phyloP scores from a whole-genome alignment of 1,284 basidiomycete genomes.

The Ustilago tritici region DNA sequence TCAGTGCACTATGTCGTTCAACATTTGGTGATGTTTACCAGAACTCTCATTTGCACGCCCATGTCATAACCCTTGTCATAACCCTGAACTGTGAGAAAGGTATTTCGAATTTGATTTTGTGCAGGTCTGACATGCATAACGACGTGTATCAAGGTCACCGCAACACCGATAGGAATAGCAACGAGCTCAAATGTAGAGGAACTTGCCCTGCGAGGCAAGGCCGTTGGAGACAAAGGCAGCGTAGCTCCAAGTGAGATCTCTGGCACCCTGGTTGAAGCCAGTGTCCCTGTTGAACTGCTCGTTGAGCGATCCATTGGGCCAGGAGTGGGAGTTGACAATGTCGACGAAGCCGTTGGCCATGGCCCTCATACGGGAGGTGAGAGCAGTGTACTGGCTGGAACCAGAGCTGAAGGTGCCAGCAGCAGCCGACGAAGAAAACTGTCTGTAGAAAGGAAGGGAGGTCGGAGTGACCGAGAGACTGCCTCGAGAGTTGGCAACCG shows the following conservation, averaged over 20 bases:
- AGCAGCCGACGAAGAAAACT: conserved; percentile 36
- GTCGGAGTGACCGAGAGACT: conserved; percentile 32
- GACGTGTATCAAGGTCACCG: too few species aligned
- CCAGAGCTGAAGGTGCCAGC: conserved; percentile 29
- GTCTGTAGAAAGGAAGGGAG: conserved; percentile 49
- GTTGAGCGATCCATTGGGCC: conserved; percentile 51
- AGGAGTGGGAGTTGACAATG: conserved; percentile 46
- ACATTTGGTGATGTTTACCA: too few species aligned
- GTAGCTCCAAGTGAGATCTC: conserved; percentile 62
- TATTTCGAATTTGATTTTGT: too few species aligned
- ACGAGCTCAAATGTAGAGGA: conserved; percentile 15
- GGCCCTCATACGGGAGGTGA: conserved; percentile 43
- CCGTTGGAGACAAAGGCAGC: conserved; percentile 52
- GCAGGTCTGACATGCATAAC: too few species aligned
- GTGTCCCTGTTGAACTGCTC: conserved; percentile 52
- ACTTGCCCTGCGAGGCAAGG: conserved; percentile 36
- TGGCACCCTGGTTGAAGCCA: conserved; percentile 53
- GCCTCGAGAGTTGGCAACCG: conserved; percentile 26
- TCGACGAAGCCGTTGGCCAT: conserved; percentile 51
- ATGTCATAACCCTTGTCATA: too few species aligned
- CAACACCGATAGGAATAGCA: too few species aligned
- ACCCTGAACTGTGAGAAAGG: too few species aligned
- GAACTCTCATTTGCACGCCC: too few species aligned
- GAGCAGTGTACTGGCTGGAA: conserved; percentile 23
- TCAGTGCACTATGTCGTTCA: too few species aligned